phyloP scores from a whole-genome alignment of 805 yeast species.

The Candida tammaniensis region DNA sequence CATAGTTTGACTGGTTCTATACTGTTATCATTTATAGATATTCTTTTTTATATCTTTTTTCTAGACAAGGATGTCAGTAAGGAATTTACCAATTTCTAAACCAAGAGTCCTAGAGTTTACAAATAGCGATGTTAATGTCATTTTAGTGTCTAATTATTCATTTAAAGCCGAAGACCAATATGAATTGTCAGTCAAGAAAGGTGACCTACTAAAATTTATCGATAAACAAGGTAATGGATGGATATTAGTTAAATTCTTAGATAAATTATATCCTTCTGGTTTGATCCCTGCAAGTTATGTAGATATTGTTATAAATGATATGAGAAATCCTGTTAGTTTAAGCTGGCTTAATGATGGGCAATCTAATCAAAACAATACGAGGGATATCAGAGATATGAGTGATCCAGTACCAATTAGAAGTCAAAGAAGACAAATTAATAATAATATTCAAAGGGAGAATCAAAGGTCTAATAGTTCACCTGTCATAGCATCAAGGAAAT shows the following conservation, averaged over 20 bases:
- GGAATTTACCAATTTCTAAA: slow-evolving; percentile 13
- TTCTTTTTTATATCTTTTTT: too few species aligned
- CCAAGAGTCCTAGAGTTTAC: slow-evolving; percentile 12
- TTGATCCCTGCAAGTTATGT: slow-evolving; percentile 51
- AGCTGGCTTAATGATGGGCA: slow-evolving; percentile 25
- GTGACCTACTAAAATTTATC: slow-evolving; percentile 51
- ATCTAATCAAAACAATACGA: slow-evolving; percentile 10
- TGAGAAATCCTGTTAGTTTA: slow-evolving; percentile 34
- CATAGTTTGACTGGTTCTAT: too few species aligned
- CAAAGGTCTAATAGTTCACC: slow-evolving; percentile 3
- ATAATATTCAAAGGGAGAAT: not conserved
- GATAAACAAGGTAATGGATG: slow-evolving; percentile 51
- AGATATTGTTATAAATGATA: slow-evolving; percentile 43
- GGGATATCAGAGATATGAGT: slow-evolving; percentile 15
- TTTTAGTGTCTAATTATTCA: slow-evolving; percentile 45
- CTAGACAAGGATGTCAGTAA: too few species aligned
- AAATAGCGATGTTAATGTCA: slow-evolving; percentile 24
- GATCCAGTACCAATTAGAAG: slow-evolving; percentile 29
- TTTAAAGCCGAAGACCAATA: slow-evolving; percentile 42
- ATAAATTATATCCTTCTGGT: slow-evolving; percentile 44
- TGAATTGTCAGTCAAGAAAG: slow-evolving; percentile 47
- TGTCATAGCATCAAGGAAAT: not conserved
- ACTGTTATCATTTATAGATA: too few species aligned
- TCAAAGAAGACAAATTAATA: slow-evolving; percentile 4
- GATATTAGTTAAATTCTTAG: slow-evolving; percentile 55